Evolutionary conservation across 805 yeast genomes (phyloP).

Genomic region (Torulaspora franciscae): DNA sequence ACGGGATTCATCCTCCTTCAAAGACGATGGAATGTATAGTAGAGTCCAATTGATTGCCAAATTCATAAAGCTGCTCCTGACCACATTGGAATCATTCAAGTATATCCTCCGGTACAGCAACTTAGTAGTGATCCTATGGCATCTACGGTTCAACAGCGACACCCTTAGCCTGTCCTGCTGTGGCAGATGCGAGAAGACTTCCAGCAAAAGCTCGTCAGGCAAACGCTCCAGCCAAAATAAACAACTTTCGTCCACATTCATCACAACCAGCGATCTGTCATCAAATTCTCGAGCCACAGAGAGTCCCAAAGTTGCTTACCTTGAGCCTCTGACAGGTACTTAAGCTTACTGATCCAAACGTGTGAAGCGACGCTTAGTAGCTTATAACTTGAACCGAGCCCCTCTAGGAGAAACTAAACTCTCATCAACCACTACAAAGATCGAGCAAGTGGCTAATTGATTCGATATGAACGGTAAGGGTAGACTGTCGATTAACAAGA

Average conservation of each 20-base stretch:
- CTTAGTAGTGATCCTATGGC: constrained; percentile 32
- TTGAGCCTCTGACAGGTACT: background rate
- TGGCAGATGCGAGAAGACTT: constrained; percentile 34
- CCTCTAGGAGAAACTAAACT: background rate
- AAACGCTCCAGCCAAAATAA: constrained; percentile 19
- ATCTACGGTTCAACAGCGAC: constrained; percentile 28
- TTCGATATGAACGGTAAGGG: constrained; percentile 1
- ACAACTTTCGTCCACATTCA: background rate
- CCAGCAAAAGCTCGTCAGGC: constrained; percentile 32
- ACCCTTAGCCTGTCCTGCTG: constrained; percentile 35
- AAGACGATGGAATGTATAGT: constrained; percentile 27
- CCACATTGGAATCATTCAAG: constrained; percentile 41
- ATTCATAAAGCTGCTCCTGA: constrained; percentile 32
- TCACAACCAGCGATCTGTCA: background rate
- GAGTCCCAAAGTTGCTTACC: background rate
- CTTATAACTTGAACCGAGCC: background rate
- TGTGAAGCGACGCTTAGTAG: background rate
- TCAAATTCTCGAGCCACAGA: background rate
- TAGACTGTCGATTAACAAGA: constrained; percentile 21
- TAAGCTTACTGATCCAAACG: background rate
- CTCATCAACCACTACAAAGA: background rate
- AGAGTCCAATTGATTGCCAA: constrained; percentile 41
- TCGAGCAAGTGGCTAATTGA: background rate
- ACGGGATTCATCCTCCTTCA: constrained; percentile 28
- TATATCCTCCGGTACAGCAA: constrained; percentile 38